Evolutionary conservation across 768 basidiomycete species (phyloP), one percentile per base, ranked within the genome.

Genomic region (Lentinula raphanica): DNA sequence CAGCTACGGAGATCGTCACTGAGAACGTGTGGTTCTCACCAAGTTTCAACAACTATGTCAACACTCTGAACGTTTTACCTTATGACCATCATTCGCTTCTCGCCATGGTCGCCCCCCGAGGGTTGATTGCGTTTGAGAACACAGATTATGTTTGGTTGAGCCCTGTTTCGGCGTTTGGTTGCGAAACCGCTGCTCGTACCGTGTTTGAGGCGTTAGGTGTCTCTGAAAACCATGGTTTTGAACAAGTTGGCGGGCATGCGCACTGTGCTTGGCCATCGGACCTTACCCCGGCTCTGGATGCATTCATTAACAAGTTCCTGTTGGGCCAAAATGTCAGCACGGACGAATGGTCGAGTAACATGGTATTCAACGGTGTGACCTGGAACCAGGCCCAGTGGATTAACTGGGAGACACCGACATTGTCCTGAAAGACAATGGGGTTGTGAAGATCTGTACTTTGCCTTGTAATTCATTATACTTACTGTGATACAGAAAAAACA

Each of bases 21-120:
- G 83, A 85, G 72, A 84, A 85, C 66, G 82, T 82, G 31, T 85
- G 84, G 83, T 82, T 84, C 76, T 79, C 79, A 28, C 69, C 75
- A 17, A 66, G 64, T 53, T 84, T 84, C 69, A 69, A 76, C 55
- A 69, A 71, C 56, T 83, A 74, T 68, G 77, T 77, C 6, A 76
- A 73, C 67, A 67, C 71, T 40, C 70, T 83, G 29, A 67, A 68
- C 63, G 65, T 62, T 54, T 77, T 85, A n/a, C 81, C 82, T 11
- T 77, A 77, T 67, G 84, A 85, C 69, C 84, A 85, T 69, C 83
- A 85, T 66, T 56, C 78, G 64, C 80, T 84, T 61, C 74, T 79
- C 6, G 83, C 72, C 0, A 65, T 85, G 56, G 73, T 85, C 57
- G 82, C 83, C 12, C 84, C 84, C 17, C 80, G 84, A 45, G 75